phyloP scores from a whole-genome alignment of 495 filamentous ascomycete genomes.

The Aspergillus kassunensis region DNA sequence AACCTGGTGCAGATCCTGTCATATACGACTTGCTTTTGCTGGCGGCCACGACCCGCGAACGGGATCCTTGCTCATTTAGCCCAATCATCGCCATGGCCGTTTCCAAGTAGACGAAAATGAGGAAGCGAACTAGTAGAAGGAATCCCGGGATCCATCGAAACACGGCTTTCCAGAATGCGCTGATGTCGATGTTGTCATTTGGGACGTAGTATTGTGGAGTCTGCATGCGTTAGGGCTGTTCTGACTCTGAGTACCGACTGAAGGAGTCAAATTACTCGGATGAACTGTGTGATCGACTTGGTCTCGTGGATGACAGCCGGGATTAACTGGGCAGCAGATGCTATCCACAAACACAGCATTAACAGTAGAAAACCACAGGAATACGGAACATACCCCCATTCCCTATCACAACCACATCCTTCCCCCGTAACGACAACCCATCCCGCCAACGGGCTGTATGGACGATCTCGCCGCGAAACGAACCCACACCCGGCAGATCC shows the following conservation, averaged over 20 bases:
- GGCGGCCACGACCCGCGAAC: slow-evolving; percentile 1
- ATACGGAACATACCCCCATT: slow-evolving; percentile 24
- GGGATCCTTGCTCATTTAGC: neutral
- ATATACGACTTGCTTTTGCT: slow-evolving; percentile 3
- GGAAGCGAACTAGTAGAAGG: neutral
- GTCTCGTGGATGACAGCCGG: slow-evolving; percentile 5
- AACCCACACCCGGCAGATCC: slow-evolving; percentile 40
- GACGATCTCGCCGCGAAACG: slow-evolving; percentile 49
- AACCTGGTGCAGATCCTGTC: slow-evolving; percentile 4
- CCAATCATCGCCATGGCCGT: slow-evolving; percentile 8
- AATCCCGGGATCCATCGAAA: slow-evolving; percentile 8
- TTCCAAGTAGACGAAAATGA: slow-evolving; percentile 5
- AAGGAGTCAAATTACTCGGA: slow-evolving; percentile 3
- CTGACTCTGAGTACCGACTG: no score
- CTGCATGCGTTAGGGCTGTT: slow-evolving; percentile 21
- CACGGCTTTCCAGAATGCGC: neutral
- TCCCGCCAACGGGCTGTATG: slow-evolving; percentile 57
- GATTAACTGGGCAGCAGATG: slow-evolving; percentile 7
- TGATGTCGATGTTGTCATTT: slow-evolving; percentile 17
- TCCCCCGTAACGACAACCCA: slow-evolving; percentile 46
- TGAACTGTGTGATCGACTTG: slow-evolving; percentile 10
- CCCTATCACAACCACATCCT: slow-evolving; percentile 55
- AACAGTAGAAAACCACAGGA: neutral
- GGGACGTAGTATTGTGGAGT: slow-evolving; percentile 34
- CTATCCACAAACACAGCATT: neutral